phyloP scores from a whole-genome alignment of 1,284 basidiomycete genomes.

The Xanthoconium separans region DNA sequence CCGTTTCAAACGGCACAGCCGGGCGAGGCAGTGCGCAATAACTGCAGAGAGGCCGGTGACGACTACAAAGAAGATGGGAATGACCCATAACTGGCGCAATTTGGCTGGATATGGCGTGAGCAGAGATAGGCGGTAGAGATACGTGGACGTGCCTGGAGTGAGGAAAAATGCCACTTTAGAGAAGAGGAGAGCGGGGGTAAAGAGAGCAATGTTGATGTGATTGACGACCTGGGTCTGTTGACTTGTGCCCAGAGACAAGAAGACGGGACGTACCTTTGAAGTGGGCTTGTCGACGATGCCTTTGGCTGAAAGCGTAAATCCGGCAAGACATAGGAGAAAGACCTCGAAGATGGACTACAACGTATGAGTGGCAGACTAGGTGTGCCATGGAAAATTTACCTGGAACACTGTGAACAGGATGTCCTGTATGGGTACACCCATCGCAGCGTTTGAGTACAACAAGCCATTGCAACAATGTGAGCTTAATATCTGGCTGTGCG shows the following conservation, averaged over 20 bases:
- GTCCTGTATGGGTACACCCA: slow-evolving; percentile 12
- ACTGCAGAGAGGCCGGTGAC: slow-evolving; percentile 67
- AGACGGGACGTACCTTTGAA: slow-evolving; percentile 62
- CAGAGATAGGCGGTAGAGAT: not conserved
- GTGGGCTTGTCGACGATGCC: slow-evolving; percentile 89
- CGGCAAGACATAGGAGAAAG: slow-evolving; percentile 83
- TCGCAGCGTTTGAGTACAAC: not conserved
- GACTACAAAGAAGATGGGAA: slow-evolving; percentile 80
- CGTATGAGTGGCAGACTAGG: slow-evolving; percentile 4
- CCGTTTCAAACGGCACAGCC: slow-evolving; percentile 51
- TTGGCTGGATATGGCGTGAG: slow-evolving; percentile 50
- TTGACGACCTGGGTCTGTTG: slow-evolving; percentile 61
- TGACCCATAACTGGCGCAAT: slow-evolving; percentile 87
- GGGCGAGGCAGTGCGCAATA: slow-evolving; percentile 51
- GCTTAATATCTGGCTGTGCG: not conserved
- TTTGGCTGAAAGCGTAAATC: slow-evolving; percentile 76
- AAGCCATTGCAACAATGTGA: not conserved
- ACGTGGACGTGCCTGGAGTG: slow-evolving; percentile 52
- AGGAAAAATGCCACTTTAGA: slow-evolving; percentile 89
- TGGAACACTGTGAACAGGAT: slow-evolving; percentile 30
- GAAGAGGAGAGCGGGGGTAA: slow-evolving; percentile 91
- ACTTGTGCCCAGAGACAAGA: not conserved
- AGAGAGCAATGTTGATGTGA: slow-evolving; percentile 80
- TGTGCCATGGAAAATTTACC: slow-evolving; percentile 2
- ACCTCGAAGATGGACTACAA: slow-evolving; percentile 85